Evolutionary conservation across 2,329 filamentous ascomycete genomes (phyloP), one percentile per base, ranked within the genome.

Genomic region (Hypoxylon sp.): DNA sequence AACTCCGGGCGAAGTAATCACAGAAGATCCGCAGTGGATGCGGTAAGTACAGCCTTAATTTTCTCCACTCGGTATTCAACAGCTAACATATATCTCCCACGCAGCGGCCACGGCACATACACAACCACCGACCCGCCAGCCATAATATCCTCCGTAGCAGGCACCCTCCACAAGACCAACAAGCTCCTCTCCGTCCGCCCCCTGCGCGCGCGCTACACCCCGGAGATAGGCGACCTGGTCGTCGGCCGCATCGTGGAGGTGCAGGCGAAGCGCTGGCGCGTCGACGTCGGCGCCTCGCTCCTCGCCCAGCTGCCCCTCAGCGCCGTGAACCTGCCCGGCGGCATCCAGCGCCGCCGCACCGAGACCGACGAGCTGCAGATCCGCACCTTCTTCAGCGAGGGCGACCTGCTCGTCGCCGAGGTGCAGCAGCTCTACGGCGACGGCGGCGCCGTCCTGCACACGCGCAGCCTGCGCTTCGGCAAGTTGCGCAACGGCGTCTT

Each of bases 341-440:
- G 96, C 32, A 97, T 97, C 69, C 84, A 97, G 73, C 88, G 96
- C 62, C 92, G 95, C 76, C 86, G 96, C 70, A 99, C 96, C 26
- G 94, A 95, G 74, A 96, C 96, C 14, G 96, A 99, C 78, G 96
- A 98, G 82, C 85, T 99, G 73, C 96, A 98, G 80, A 98, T 99
- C 79, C 89, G 96, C 52, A 93, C 89, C n/a, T 99, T 97, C 80
- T 98, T 99, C 81, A 90, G 91, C 57, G 96, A 99, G 79, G 96
- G 96, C 11, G 96, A 99, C 77, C 81, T 99, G 54, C 82, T 99
- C 14, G 92, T 98, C 16, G 96, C 96, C 0, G 96, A 99, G 81
- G 96, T 99, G 57, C 96, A 99, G 84, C 88, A 88, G 71, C 83
- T 99, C 57, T 93, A 93, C 77, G 86, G 89, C 61, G 95, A 98